These are phyloP conservation scores for Phytopythium boreale DNA, from an alignment of 352 stramenopile genomes.

Conservation along the genomic window DNA sequence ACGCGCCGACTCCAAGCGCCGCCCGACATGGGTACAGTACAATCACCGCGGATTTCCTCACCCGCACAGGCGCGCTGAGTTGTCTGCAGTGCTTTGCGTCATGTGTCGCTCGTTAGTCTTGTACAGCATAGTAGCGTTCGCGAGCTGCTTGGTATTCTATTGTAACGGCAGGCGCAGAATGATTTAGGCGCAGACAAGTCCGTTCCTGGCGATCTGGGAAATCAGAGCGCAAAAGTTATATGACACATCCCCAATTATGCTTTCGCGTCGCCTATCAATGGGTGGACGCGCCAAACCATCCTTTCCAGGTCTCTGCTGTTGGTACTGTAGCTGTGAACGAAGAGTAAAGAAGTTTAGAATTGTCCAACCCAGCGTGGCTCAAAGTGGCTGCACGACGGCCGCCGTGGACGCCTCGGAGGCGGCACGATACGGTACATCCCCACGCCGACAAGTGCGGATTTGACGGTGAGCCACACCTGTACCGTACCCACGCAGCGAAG, in stretches of 20 bases:
- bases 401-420: too few species aligned
- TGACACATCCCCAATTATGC: not conserved
- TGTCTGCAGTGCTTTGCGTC: too few species aligned
- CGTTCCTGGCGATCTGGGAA: not conserved
- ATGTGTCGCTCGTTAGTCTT: too few species aligned
- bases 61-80: too few species aligned
- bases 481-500: not conserved
- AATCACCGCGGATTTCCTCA: not conserved
- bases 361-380: too few species aligned
- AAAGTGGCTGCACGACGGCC: too few species aligned
- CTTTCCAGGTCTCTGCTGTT: not conserved
- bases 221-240: not conserved
- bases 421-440: too few species aligned
- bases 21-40: not conserved
- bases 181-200: not conserved
- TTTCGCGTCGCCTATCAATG: not conserved
- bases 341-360: too few species aligned
- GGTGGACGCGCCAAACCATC: not conserved
- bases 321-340: too few species aligned
- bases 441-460: not conserved
- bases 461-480: not conserved
- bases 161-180: not conserved
- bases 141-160: not conserved
- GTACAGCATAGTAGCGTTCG: too few species aligned
- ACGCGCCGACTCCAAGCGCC: not conserved